Percentiles rank a stretch among this genome's conserved stretches.
phyloP scores from a whole-genome alignment of 2,329 filamentous ascomycete species.

The Scopulariopsis brevicaulis region DNA sequence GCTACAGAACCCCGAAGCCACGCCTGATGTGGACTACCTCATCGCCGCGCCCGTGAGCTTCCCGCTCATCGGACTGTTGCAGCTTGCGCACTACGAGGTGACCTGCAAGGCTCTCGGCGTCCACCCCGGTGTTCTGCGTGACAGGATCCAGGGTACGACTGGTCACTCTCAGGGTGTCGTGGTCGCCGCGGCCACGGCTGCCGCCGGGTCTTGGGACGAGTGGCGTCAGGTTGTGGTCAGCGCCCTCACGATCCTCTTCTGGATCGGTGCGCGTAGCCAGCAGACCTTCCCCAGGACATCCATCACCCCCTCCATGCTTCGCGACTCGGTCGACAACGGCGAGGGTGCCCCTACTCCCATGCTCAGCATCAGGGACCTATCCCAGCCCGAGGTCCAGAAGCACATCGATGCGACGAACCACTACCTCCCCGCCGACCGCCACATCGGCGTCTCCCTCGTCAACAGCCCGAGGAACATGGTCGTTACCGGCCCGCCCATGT shows the following conservation, averaged over 20 bases:
- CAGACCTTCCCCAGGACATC: constrained; percentile 95
- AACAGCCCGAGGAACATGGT: constrained; percentile 97
- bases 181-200: constrained; percentile 82
- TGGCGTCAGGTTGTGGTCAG: constrained; percentile 71
- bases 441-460: constrained; percentile 89
- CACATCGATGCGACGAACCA: constrained; percentile 96
- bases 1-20: constrained; percentile 80
- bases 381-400: constrained; percentile 79
- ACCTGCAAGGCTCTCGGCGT: constrained; percentile 86
- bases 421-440: constrained; percentile 82
- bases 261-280: constrained; percentile 95
- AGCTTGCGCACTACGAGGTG: constrained; percentile 90
- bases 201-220: constrained; percentile 85
- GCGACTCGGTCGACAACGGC: constrained; percentile 87
- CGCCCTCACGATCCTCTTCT: constrained; percentile 89
- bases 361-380: constrained; percentile 92
- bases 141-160: constrained; percentile 76
- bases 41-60: constrained; percentile 93
- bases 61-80: constrained; percentile 89
- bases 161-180: constrained; percentile 96
- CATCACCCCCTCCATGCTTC: constrained; percentile 77
- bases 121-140: constrained; percentile 77
- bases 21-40: constrained; percentile 88
- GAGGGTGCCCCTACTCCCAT: constrained; percentile 96
- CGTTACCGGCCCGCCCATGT: constrained; percentile 90